Evolutionary conservation across 2,329 filamentous ascomycete genomes (phyloP), one percentile per base, ranked within the genome.

Genomic region (Aspergillus uvarum): DNA sequence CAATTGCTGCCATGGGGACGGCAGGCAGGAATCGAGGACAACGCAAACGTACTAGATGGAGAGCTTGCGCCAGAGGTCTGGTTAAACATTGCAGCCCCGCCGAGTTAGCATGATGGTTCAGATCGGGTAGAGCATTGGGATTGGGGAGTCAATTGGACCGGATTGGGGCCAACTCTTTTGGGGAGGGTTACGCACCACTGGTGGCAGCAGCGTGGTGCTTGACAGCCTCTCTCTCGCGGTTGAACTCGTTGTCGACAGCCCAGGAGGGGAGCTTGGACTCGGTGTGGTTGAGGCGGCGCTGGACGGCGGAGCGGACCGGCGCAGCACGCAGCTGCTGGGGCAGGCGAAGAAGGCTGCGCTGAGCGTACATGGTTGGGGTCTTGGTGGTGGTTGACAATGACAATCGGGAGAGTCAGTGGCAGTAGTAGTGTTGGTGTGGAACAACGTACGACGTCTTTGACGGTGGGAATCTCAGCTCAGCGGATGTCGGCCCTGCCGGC

Each of bases 11-110:
- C 68, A 63, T 60, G 65, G 22, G 38, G 29, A 14, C 59, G 21
- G 52, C 48, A 44, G 42, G 12, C 35, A 38, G 10, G n/a, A n/a
- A n/a, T n/a, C 22, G 14, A 35, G 8, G 35, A 38, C 26, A 44
- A 44, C 24, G 67, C 66, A 57, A 68, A 82, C 90, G 81, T 91
- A 97, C 93, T 91, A 98, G 83, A 97, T 84, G 67, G 92, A 95
- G 72, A 98, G 89, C 85, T 96, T 98, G 80, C 87, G 88, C 95
- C 95, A 99, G 73, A 96, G 87, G 73, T 92, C 94, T 96, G 75
- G 58, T 61, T 21, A 16, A 51, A 24, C 19, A 47, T 29, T 6
- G 26, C 0, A 57, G 65, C 62, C 32, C 59, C 60, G 65, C 68
- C 68, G 51, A 54, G 67, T 75, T 56, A 75, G 68, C 64, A 62